Evolutionary conservation across 164 flowering plant genomes (phyloP), one percentile per base, ranked within the genome.

Genomic region (Sextonia rubra): DNA sequence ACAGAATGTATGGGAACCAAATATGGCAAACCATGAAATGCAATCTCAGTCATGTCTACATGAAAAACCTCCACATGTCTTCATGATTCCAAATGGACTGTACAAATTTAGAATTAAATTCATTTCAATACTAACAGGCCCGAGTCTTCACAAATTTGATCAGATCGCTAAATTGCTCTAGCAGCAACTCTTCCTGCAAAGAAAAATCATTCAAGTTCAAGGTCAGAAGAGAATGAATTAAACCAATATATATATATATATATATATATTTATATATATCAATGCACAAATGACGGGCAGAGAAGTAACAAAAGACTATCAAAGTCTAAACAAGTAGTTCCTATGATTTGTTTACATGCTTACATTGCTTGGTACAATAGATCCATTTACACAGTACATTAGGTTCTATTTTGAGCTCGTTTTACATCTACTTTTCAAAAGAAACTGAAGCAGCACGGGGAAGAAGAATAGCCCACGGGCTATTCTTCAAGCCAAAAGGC

Each of bases 91-190:
- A 61, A 0, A 61, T 22, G 25, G 47, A 18, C 15, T 18, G 47
- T 4, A n/a, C 20, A 26, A 32, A 25, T 61, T 17, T 64, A 30
- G 44, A 27, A 52, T 52, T 30, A 18, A 26, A 2, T 29, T 64
- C n/a, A 61, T 29, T 64, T 64, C 3, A 20, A 55, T 23, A 85
- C 97, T 88, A 83, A 95, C 98, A 88, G 60, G 91, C 92, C 77
- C 91, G 84, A 47, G 91, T 87, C 82, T 96, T 93, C 15, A 96
- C 97, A 77, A 96, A 93, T 80, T 85, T 90, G 73, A 96, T 93
- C n/a, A 96, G 80, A 71, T 88, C 88, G 69, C 86, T 76, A 69
- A 93, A 96, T 79, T 96, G 98, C 90, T 96, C 99, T 15, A 87
- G 74, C 24, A 96, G 84, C 61, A 96, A 78, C 78, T 96, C 99